These are phyloP conservation scores for Ilex asprella DNA, from an alignment of 257 asterid genomes.

Conservation along the genomic window DNA sequence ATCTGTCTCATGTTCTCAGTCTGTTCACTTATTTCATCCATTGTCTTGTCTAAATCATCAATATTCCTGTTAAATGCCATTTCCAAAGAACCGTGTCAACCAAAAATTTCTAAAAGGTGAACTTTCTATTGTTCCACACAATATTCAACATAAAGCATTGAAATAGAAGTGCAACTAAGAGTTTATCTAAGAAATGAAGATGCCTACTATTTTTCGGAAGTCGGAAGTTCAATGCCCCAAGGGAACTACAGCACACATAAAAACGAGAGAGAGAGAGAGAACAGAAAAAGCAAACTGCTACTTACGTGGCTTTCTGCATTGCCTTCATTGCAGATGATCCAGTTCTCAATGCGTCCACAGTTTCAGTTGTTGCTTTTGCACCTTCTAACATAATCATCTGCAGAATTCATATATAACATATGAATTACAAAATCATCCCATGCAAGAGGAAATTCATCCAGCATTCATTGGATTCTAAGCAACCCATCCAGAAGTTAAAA, in stretches of 20 bases:
- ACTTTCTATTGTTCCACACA: neutral
- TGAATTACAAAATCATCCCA: too few species aligned
- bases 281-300: conserved; percentile 1
- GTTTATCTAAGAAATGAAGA: neutral
- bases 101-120: neutral
- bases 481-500: too few species aligned
- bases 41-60: conserved; percentile 86
- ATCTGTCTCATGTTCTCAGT: conserved; percentile 83
- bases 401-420: neutral
- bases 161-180: neutral
- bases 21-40: conserved; percentile 91
- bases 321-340: conserved; percentile 75
- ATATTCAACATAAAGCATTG: neutral
- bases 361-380: conserved; percentile 70
- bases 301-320: conserved; percentile 69
- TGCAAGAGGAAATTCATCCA: too few species aligned
- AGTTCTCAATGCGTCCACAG: conserved; percentile 63
- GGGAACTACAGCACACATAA: neutral
- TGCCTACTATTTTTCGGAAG: neutral
- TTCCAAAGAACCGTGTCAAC: neutral
- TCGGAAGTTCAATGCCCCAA: neutral
- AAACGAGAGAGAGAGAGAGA: too few species aligned
- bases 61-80: conserved; percentile 41
- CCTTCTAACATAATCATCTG: conserved; percentile 76
- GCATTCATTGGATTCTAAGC: too few species aligned